Conservation (phyloP, 2,329 filamentous ascomycete genomes). For the Xylariaceae sp. region DNA sequence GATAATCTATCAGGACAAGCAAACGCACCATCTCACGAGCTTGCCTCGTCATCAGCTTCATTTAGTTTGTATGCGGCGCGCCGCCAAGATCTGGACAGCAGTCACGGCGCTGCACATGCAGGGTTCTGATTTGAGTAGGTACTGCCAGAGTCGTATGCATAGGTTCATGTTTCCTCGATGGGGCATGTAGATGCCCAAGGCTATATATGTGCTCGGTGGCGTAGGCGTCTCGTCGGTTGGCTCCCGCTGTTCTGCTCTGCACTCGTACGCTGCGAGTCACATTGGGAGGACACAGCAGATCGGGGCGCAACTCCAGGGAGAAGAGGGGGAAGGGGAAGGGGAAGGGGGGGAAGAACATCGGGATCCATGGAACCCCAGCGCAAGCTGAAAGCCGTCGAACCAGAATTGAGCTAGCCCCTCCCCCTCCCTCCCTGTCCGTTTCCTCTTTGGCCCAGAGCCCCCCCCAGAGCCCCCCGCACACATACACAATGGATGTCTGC, state of each 20-base stretch:
- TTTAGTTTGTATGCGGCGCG: neutral
- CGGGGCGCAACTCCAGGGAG: constrained; percentile 1
- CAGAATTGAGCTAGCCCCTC: constrained; percentile 1
- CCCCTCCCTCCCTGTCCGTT: neutral
- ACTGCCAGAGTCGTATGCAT: constrained; percentile 10
- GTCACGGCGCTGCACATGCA: neutral
- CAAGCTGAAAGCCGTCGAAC: constrained; percentile 16
- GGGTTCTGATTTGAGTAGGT: constrained; percentile 2
- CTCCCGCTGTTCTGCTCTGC: neutral
- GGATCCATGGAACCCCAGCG: constrained; percentile 14
- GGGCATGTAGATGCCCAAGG: neutral
- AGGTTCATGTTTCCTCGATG: constrained; percentile 5
- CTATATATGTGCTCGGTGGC: neutral
- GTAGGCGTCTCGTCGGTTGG: constrained; percentile 3
- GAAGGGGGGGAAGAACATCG: neutral
- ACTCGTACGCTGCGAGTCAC: constrained; percentile 3
- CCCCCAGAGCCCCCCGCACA: constrained; percentile 10
- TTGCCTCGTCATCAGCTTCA: constrained; percentile 18
- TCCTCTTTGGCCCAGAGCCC: neutral
- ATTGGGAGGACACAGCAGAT: constrained; percentile 15
- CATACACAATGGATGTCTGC: constrained; percentile 3
- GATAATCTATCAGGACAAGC: neutral
- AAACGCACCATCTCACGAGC: constrained; percentile 3
- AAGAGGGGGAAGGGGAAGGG: neutral
- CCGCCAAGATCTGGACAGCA: constrained; percentile 15